Percentiles rank a stretch among this genome's conserved stretches.
Conservation (phyloP, 441 rosid species). For the Euphorbia corollata region DNA sequence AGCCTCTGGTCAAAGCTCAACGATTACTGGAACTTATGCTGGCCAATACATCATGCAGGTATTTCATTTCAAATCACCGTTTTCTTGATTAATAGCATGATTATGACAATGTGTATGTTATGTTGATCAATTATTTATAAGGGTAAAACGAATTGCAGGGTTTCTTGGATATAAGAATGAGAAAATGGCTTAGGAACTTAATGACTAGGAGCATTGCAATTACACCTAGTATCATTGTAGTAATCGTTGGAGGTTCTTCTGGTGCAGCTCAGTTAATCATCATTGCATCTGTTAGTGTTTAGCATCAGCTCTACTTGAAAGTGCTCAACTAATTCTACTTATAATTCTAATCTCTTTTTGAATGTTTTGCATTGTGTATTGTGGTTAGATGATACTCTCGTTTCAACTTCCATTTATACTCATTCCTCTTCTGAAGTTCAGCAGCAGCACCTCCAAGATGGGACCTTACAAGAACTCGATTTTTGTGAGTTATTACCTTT, state of each 20-base stretch:
- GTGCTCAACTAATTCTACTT: too few species aligned
- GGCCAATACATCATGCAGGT: constrained; percentile 99
- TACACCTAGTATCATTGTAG: constrained; percentile 82
- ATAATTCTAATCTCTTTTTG: neutral
- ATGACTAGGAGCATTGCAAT: constrained; percentile 82
- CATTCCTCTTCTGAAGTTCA: constrained; percentile 90
- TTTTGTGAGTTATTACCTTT: too few species aligned
- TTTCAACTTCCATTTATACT: constrained; percentile 93
- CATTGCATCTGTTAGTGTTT: too few species aligned
- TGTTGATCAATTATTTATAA: too few species aligned
- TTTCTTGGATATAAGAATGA: constrained; percentile 65
- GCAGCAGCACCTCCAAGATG: too few species aligned
- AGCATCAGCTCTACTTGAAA: too few species aligned
- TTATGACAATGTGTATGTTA: too few species aligned
- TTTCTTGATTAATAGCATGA: too few species aligned
- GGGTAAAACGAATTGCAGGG: too few species aligned
- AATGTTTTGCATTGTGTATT: too few species aligned
- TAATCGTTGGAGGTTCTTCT: constrained; percentile 79
- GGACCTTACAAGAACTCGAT: too few species aligned
- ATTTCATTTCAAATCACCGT: too few species aligned
- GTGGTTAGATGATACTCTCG: constrained; percentile 96
- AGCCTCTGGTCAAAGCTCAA: constrained; percentile 93
- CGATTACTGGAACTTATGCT: constrained; percentile 96
- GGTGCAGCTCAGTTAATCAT: constrained; percentile 87
- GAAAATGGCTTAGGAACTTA: constrained; percentile 76